A percentile compares a stretch with the other conserved stretches of the same genome.
Evolutionary conservation across 352 stramenopile species (phyloP).

Genomic region (Phytopythium boreale): DNA sequence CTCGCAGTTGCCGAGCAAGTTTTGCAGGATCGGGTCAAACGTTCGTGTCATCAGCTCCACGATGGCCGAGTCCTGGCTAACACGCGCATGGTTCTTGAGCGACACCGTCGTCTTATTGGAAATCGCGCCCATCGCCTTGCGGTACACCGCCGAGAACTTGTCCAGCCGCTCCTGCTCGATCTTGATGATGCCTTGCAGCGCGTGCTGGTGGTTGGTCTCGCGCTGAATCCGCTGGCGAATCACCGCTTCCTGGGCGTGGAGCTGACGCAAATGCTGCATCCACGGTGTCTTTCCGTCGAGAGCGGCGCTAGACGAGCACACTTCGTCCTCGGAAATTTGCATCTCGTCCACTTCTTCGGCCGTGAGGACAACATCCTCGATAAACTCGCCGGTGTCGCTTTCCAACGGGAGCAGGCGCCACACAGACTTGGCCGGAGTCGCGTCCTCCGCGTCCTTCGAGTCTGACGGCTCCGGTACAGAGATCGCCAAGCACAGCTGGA

Average conservation of each 20-base stretch:
- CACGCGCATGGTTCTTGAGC: constrained; percentile 53
- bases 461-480: constrained; percentile 9
- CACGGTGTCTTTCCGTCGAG: constrained; percentile 27
- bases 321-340: constrained; percentile 61
- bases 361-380: constrained; percentile 49
- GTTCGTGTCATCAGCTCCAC: constrained; percentile 69
- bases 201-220: constrained; percentile 52
- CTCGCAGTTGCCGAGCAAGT: constrained; percentile 70
- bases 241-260: constrained; percentile 52
- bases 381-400: constrained; percentile 43
- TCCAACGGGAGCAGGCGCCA: constrained; percentile 65
- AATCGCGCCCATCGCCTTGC: constrained; percentile 49
- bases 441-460: constrained; percentile 6
- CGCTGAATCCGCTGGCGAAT: constrained; percentile 52
- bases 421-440: not conserved
- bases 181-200: constrained; percentile 66
- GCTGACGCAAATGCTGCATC: constrained; percentile 46
- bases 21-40: constrained; percentile 61
- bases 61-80: constrained; percentile 56
- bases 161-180: constrained; percentile 69
- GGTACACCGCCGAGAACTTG: constrained; percentile 54
- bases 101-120: constrained; percentile 36
- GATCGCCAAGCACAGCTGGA: constrained; percentile 38
- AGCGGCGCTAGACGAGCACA: constrained; percentile 37
- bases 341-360: constrained; percentile 59